phyloP scores from a whole-genome alignment of 257 asterid genomes.

The Orobanche coerulescens region DNA sequence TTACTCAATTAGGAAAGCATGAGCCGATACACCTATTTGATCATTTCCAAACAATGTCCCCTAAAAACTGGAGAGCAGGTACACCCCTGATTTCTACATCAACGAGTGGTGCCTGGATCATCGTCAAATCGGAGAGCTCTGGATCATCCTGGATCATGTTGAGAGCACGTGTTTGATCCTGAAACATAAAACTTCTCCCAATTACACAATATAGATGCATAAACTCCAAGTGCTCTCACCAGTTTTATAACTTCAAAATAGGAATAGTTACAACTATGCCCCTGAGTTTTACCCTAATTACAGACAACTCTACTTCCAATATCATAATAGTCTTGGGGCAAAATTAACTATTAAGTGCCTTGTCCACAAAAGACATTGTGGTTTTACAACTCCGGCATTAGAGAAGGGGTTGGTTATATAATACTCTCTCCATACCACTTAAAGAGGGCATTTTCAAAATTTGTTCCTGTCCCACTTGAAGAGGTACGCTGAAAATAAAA shows the following conservation, averaged over 20 bases:
- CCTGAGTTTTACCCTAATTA: not conserved
- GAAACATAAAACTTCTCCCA: constrained; percentile 16
- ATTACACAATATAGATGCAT: not conserved
- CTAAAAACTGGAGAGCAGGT: constrained; percentile 96
- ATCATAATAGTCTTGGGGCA: no score
- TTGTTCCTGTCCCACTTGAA: no score
- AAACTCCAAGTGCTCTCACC: not conserved
- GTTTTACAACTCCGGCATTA: no score
- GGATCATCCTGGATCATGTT: constrained; percentile 51
- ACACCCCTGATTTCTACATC: constrained; percentile 98
- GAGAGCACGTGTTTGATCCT: constrained; percentile 86
- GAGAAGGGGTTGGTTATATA: no score
- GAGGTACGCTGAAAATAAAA: no score
- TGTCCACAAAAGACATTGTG: no score
- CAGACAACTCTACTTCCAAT: not conserved
- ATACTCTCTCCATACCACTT: no score
- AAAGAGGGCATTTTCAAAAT: no score
- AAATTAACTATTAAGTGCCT: no score
- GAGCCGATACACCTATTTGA: constrained; percentile 6
- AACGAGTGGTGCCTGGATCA: constrained; percentile 87
- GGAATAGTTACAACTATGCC: not conserved
- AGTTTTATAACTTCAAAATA: not conserved
- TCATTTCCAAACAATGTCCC: constrained; percentile 91
- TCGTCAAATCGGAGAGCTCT: constrained; percentile 60
- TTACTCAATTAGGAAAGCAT: constrained; percentile 2